These are phyloP conservation scores for Lophiotrema nucula DNA, from an alignment of 495 filamentous ascomycete species.

Conservation along the genomic window DNA sequence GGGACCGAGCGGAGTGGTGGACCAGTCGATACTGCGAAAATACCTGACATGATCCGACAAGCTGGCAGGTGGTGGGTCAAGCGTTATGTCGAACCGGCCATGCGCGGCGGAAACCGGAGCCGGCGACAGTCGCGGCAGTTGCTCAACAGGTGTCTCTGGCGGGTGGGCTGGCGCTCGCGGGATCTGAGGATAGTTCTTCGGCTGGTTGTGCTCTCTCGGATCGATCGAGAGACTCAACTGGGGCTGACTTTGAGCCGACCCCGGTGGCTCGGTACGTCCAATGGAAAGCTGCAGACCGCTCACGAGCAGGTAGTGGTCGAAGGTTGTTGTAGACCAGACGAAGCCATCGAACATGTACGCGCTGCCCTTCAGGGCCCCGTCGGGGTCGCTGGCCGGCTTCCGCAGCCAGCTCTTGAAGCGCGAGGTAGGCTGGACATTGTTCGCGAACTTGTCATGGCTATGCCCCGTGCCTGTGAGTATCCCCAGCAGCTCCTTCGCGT, in stretches of 20 bases:
- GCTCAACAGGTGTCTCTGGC: not conserved
- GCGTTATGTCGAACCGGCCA: slow-evolving; percentile 3
- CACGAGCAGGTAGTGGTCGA: not conserved
- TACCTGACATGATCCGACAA: slow-evolving; percentile 11
- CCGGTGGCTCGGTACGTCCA: not conserved
- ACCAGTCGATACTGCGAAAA: slow-evolving; percentile 28
- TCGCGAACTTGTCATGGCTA: not conserved
- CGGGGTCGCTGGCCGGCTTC: not conserved
- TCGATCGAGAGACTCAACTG: not conserved
- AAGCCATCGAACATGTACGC: slow-evolving; percentile 2
- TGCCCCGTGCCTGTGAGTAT: not conserved
- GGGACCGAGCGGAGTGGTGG: slow-evolving; percentile 16
- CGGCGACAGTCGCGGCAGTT: not conserved
- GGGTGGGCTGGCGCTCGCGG: not conserved
- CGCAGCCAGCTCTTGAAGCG: slow-evolving; percentile 9
- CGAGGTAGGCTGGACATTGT: not conserved
- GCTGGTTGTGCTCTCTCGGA: slow-evolving; percentile 1
- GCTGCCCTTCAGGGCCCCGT: not conserved
- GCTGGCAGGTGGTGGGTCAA: not conserved
- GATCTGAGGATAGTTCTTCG: not conserved
- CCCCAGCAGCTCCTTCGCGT: not conserved
- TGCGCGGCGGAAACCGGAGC: not conserved
- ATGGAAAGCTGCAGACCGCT: too few relatives aligned
- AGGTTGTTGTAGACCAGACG: not conserved
- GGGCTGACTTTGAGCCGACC: not conserved